Evolutionary conservation across 1,284 basidiomycete species (phyloP).

Genomic region (Jaminaea rosea): DNA sequence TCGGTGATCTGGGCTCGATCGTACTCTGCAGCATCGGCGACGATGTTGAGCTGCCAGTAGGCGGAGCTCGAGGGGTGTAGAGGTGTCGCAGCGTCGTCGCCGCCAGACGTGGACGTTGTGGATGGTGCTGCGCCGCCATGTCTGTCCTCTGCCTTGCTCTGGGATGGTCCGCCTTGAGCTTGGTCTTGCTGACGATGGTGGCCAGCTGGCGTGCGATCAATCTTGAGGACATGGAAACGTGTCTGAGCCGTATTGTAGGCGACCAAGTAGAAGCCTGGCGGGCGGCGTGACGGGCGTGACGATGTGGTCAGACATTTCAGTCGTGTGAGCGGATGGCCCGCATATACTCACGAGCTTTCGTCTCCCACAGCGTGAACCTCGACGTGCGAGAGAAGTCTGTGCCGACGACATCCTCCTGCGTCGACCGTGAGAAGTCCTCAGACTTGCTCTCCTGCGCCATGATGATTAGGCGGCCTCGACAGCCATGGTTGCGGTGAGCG

Average conservation of each 20-base stretch:
- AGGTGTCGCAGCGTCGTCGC: not conserved
- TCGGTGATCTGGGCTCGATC: slow-evolving; percentile 77
- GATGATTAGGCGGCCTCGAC: no score
- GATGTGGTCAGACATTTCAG: not conserved
- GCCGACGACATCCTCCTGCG: no score
- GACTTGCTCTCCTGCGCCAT: no score
- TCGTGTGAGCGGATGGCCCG: not conserved
- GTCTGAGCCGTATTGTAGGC: slow-evolving; percentile 42
- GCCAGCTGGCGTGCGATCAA: slow-evolving; percentile 33
- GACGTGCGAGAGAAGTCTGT: no score
- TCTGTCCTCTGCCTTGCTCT: not conserved
- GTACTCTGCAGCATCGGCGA: slow-evolving; percentile 55
- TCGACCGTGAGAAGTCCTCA: no score
- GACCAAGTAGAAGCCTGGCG: slow-evolving; percentile 36
- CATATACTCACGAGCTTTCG: slow-evolving; percentile 8
- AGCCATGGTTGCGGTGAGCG: no score
- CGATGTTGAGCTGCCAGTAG: slow-evolving; percentile 37
- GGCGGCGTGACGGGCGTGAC: not conserved
- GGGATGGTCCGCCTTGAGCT: no score
- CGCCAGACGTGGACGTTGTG: not conserved
- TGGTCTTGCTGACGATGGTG: no score
- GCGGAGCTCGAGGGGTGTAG: not conserved
- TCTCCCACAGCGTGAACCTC: slow-evolving; percentile 42
- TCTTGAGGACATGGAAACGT: slow-evolving; percentile 37
- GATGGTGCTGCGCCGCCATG: not conserved